phyloP scores from a whole-genome alignment of 768 basidiomycete species.

The Nidula microcarpa region DNA sequence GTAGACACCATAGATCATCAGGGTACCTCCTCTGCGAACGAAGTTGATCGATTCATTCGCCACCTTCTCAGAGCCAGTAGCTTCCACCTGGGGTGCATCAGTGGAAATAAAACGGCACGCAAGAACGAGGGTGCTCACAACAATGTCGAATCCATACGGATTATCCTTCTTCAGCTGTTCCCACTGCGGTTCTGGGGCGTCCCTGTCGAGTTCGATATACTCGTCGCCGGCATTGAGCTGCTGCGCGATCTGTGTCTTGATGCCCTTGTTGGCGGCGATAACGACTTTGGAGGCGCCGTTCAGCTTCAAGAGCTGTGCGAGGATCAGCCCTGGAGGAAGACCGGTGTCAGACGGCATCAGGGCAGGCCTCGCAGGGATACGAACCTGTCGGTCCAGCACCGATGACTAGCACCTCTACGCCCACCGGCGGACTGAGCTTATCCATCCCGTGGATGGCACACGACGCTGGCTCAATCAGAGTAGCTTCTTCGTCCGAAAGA shows the following conservation, averaged over 20 bases:
- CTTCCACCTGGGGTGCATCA: constrained; percentile 24
- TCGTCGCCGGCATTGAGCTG: constrained; percentile 77
- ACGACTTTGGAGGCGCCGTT: constrained; percentile 82
- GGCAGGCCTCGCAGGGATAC: not conserved
- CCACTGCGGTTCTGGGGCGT: constrained; percentile 77
- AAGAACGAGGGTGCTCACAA: constrained; percentile 19
- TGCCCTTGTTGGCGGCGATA: constrained; percentile 85
- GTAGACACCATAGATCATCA: constrained; percentile 91
- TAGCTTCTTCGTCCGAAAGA: constrained; percentile 83
- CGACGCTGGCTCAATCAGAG: constrained; percentile 85
- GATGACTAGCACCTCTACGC: constrained; percentile 78
- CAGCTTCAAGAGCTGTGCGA: constrained; percentile 82
- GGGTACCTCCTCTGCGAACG: constrained; percentile 78
- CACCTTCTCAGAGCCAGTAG: constrained; percentile 75
- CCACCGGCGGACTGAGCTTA: constrained; percentile 79
- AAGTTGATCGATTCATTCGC: constrained; percentile 90
- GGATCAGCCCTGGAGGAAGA: constrained; percentile 62
- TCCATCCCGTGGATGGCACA: constrained; percentile 93
- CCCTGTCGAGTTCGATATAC: constrained; percentile 81
- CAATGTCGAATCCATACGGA: constrained; percentile 89
- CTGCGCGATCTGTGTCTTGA: constrained; percentile 87
- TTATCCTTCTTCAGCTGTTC: constrained; percentile 73
- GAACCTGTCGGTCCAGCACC: constrained; percentile 84
- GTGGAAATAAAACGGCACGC: not conserved
- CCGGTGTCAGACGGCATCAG: not conserved